Base-by-base conservation (phyloP, 2,329 filamentous ascomycete genomes). In the Fusarium fracticaudum region DNA sequence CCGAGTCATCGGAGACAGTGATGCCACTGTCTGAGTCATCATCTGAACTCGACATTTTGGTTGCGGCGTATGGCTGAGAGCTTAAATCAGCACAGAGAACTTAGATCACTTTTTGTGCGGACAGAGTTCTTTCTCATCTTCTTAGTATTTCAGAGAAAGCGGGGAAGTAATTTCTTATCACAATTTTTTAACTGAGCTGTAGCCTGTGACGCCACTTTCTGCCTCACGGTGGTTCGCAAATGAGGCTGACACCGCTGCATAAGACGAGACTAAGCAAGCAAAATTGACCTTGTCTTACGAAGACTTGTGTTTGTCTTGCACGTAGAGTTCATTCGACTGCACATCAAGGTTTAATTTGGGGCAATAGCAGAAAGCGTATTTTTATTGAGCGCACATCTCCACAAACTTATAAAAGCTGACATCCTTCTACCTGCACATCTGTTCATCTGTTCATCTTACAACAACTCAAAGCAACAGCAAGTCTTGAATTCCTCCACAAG, bases 141-240 rank as follows among this genome's bases (percentile, higher is more conserved):
- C 0, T 13, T 9, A n/a, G 14, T 2, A 14, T 15, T 2, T 20
- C 8, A 24, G 3, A 24, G 6, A 3, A 35, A 35, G 48, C 17
- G 31, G 48, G 29, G 31, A 35, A 51, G n/a, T 14, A 14, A 29
- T 14, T 29, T 29, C 12, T 29, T 20, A 9, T 29, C 14, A 9
- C 10, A 50, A 50, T 0, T 3, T 50, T 50, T 8, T 2, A 12
- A 13, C 24, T 47, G 29, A 31, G 17, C 11, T 35, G 17, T 13
- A 20, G n/a, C 48, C 29, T 35, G 6, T 3, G 8, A 51, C 31
- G 31, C 48, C 48, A 51, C 31, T 35, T 51, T 35, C 48, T 24
- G 31, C 48, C 31, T 51, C 13, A n/a, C 13, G 3, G 31, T 51
- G 31, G 48, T 35, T 51, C 48, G 48, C 48, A 35, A 14, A 35